These are phyloP conservation scores for Leucogyrophana mollusca DNA, from an alignment of 768 basidiomycete genomes.

Conservation along the genomic window DNA sequence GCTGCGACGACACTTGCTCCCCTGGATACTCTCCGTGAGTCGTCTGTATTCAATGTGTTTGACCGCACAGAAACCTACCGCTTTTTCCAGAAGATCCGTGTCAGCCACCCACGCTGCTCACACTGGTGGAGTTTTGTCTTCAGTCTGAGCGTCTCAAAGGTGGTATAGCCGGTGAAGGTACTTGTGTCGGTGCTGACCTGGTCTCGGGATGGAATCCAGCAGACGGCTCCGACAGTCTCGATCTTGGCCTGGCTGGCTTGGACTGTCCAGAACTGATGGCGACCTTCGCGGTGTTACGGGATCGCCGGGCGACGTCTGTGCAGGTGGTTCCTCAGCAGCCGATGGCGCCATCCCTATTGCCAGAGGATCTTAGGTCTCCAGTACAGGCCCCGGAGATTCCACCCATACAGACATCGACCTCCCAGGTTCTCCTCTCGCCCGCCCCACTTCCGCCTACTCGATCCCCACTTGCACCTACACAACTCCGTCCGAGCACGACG, in stretches of 20 bases:
- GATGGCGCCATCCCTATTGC: not conserved
- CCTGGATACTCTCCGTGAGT: too few species aligned
- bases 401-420: too few species aligned
- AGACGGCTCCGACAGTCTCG: conserved; percentile 21
- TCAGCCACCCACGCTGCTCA: too few species aligned
- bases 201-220: conserved; percentile 27
- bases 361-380: too few species aligned
- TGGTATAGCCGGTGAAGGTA: too few species aligned
- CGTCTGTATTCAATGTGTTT: too few species aligned
- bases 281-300: not conserved
- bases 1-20: too few species aligned
- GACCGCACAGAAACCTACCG: too few species aligned
- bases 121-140: too few species aligned
- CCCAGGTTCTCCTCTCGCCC: not conserved
- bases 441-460: conserved; percentile 4
- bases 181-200: not conserved
- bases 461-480: conserved; percentile 4
- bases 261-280: not conserved
- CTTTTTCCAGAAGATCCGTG: too few species aligned
- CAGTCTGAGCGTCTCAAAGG: too few species aligned
- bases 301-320: not conserved
- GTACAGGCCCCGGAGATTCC: too few species aligned
- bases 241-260: conserved; percentile 13
- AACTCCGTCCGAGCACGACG: not conserved
- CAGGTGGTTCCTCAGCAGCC: not conserved